Evolutionary conservation across 139 green algal species (phyloP).

Genomic region (Closterium sp.): DNA sequence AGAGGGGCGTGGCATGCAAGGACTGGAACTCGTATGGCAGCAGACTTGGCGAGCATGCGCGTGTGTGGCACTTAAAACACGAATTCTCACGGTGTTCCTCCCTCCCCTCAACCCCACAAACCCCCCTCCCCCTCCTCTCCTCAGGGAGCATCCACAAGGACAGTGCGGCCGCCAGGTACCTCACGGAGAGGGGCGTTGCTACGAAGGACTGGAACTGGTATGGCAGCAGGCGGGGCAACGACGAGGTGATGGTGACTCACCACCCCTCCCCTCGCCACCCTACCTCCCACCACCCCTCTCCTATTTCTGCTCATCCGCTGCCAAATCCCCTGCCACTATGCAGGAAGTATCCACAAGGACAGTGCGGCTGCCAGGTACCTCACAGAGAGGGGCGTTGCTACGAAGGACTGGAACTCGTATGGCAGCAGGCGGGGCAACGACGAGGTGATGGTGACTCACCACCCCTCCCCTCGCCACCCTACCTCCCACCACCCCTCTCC

Average conservation of each 20-base stretch:
- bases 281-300: no score
- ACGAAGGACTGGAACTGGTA: conserved; percentile 53
- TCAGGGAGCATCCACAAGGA: conserved; percentile 51
- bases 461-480: no score
- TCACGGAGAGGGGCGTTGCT: conserved; percentile 17
- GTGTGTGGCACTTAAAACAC: no score
- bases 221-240: conserved; percentile 52
- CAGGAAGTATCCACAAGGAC: conserved; percentile 50
- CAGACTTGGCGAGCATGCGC: no score
- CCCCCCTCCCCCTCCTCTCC: no score
- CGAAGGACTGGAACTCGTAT: conserved; percentile 56
- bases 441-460: no score
- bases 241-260: no score
- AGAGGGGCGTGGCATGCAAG: conserved; percentile 38
- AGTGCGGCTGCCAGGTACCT: conserved; percentile 51
- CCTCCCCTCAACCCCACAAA: no score
- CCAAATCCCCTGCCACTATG: background rate
- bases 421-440: conserved; percentile 55
- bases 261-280: no score
- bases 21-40: conserved; percentile 55
- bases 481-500: no score
- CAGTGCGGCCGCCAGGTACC: conserved; percentile 30
- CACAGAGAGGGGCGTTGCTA: conserved; percentile 25
- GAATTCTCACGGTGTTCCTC: no score
- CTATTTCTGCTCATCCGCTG: background rate